phyloP scores from a whole-genome alignment of 2,329 filamentous ascomycete species.

The Talaromyces sp. region DNA sequence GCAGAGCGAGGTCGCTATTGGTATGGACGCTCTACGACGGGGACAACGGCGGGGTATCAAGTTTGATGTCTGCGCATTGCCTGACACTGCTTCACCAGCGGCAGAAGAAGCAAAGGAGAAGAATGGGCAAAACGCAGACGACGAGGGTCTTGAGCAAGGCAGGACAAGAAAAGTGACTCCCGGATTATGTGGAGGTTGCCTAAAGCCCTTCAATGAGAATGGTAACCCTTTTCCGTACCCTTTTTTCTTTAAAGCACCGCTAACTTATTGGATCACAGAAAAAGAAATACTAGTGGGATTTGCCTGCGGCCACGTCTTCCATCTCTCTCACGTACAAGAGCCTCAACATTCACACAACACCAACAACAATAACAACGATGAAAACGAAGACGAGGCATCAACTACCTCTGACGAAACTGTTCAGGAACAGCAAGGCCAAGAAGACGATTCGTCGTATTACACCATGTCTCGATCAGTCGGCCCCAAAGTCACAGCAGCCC shows the following conservation, averaged over 20 bases:
- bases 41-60: slow-evolving; percentile 83
- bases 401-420: slow-evolving; percentile 16
- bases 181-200: slow-evolving; percentile 35
- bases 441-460: slow-evolving; percentile 15
- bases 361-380: not conserved
- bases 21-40: slow-evolving; percentile 72
- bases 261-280: slow-evolving; percentile 30
- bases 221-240: slow-evolving; percentile 21
- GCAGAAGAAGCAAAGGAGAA: slow-evolving; percentile 10
- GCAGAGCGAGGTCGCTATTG: slow-evolving; percentile 76
- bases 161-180: slow-evolving; percentile 12
- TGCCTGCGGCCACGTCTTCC: slow-evolving; percentile 64
- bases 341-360: slow-evolving; percentile 23
- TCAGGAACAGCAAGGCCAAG: slow-evolving; percentile 1
- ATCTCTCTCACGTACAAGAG: slow-evolving; percentile 56
- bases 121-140: slow-evolving; percentile 8
- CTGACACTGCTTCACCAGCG: not conserved
- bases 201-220: slow-evolving; percentile 31
- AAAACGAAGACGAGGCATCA: not conserved
- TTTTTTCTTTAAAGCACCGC: not conserved
- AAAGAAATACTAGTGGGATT: slow-evolving; percentile 59
- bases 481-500: slow-evolving; percentile 80
- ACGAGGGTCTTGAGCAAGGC: slow-evolving; percentile 8
- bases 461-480: slow-evolving; percentile 58
- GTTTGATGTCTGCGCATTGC: slow-evolving; percentile 62